Evolutionary conservation across 2,329 filamentous ascomycete genomes (phyloP), one percentile per base, ranked within the genome.

Genomic region (Talaromyces verruculosus): DNA sequence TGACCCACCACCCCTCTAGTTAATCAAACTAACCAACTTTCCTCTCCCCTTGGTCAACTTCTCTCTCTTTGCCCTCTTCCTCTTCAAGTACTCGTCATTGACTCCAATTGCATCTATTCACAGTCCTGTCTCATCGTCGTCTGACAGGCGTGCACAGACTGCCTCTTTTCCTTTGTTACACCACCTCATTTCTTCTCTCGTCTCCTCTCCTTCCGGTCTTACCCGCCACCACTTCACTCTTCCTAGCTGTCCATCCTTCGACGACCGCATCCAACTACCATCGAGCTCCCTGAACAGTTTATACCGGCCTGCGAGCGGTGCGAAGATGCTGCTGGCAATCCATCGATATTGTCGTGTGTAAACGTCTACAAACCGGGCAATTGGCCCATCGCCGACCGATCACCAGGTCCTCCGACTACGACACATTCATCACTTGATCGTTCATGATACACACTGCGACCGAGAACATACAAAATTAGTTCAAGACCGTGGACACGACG

Each of bases 301-400:
- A n/a, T 41, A 37, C 33, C 30, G 53, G 51, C 45, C 35, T 35
- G 43, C 47, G 60, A 62, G 51, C 49, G 53, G 51, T 17, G 41
- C 51, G 53, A 64, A 57, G 62, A 64, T 64, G 62, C 62, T 58
- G 62, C 30, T 64, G 51, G 62, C 30, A 45, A 49, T 51, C 17
- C 19, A 11, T 17, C 37, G 2, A 28, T 30, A 45, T 30, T 22
- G 61, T 43, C 39, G 62, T 33, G 62, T 47, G 37, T 64, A 64
- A 64, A 33, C 39, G 7, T 64, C 22, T 64, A 53, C 49, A 55
- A n/a, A 15, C 47, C 22, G 35, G 57, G 37, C 57, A 19, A 13
- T 60, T 45, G 55, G 37, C 22, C 22, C 37, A 45, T 15, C 47
- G 19, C 45, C 60, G 30, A 61, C 59, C 59, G 4, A 47, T 33